Conservation (phyloP, 2,329 filamentous ascomycete genomes). For the Ophiostoma montium region DNA sequence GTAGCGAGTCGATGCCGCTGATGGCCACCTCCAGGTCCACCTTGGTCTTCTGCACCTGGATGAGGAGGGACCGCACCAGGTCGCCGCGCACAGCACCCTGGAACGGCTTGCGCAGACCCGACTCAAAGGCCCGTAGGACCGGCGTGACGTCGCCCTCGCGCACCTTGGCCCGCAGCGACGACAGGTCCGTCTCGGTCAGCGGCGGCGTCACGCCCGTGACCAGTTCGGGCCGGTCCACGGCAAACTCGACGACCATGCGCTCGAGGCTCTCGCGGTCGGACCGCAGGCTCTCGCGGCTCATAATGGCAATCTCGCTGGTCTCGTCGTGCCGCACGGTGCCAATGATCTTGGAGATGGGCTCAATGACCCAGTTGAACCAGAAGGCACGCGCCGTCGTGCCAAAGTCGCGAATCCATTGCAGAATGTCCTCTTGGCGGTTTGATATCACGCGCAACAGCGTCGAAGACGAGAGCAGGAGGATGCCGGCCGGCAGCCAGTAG, state of each 20-base stretch:
- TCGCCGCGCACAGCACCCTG: constrained; percentile 74
- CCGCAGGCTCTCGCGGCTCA: constrained; percentile 84
- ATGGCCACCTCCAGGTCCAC: constrained; percentile 95
- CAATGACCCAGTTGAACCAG: constrained; percentile 91
- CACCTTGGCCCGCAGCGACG: constrained; percentile 63
- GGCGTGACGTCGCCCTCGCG: constrained; percentile 87
- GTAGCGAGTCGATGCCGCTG: constrained; percentile 81
- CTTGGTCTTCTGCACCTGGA: constrained; percentile 98
- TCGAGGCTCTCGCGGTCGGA: constrained; percentile 86
- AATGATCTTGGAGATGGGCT: constrained; percentile 69
- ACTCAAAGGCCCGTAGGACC: constrained; percentile 80
- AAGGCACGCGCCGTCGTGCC: constrained; percentile 75
- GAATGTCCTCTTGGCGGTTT: constrained; percentile 60
- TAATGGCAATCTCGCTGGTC: constrained; percentile 86
- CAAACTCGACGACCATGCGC: constrained; percentile 96
- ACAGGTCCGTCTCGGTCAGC: constrained; percentile 55
- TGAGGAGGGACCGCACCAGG: constrained; percentile 75
- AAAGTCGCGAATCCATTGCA: constrained; percentile 66
- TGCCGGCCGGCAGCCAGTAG: constrained; percentile 72
- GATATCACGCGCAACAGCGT: constrained; percentile 70
- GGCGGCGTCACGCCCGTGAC: constrained; percentile 32
- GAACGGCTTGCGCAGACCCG: constrained; percentile 70
- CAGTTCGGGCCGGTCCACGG: constrained; percentile 61
- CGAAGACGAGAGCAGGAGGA: constrained; percentile 66
- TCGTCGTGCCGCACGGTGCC: constrained; percentile 88